Percentiles rank a stretch among this genome's conserved stretches.
Conservation (phyloP, 306 rosid genomes). For the Styphnolobium japonicum region DNA sequence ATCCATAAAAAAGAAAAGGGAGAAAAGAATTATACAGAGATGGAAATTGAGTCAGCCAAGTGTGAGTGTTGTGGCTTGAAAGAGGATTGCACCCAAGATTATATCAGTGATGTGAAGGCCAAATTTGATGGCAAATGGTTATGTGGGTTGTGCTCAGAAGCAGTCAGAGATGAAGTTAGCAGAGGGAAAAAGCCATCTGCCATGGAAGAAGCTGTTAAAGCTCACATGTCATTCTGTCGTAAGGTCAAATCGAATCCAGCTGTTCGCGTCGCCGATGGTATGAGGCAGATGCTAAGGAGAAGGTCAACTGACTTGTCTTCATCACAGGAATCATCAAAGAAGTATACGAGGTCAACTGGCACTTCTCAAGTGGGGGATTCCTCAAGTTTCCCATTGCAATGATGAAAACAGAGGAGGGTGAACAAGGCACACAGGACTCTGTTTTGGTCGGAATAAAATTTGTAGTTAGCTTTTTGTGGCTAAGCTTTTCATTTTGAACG, state of each 20-base stretch:
- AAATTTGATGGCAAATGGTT: constrained; percentile 86
- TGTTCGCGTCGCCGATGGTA: constrained; percentile 74
- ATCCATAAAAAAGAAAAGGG: background rate
- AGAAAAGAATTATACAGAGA: background rate
- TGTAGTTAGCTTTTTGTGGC: constrained; percentile 22
- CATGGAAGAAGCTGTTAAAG: constrained; percentile 81
- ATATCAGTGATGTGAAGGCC: constrained; percentile 64
- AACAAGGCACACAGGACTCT: background rate
- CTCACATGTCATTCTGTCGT: constrained; percentile 89
- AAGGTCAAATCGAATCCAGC: constrained; percentile 83
- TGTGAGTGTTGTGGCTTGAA: constrained; percentile 90
- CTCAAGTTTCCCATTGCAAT: constrained; percentile 47
- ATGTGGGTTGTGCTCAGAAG: constrained; percentile 96
- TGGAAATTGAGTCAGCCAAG: constrained; percentile 77
- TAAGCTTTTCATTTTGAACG: constrained; percentile 14
- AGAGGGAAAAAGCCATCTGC: constrained; percentile 46
- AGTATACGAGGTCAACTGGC: constrained; percentile 50
- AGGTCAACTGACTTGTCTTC: constrained; percentile 59
- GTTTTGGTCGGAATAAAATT: constrained; percentile 33
- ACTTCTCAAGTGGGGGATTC: constrained; percentile 62
- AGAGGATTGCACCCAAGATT: constrained; percentile 86
- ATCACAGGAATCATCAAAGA: constrained; percentile 37
- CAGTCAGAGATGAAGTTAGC: constrained; percentile 74
- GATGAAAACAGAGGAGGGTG: background rate
- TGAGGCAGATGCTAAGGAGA: constrained; percentile 84